phyloP scores from a whole-genome alignment of 2,329 filamentous ascomycete genomes.

The Alternaria incomplexa region DNA sequence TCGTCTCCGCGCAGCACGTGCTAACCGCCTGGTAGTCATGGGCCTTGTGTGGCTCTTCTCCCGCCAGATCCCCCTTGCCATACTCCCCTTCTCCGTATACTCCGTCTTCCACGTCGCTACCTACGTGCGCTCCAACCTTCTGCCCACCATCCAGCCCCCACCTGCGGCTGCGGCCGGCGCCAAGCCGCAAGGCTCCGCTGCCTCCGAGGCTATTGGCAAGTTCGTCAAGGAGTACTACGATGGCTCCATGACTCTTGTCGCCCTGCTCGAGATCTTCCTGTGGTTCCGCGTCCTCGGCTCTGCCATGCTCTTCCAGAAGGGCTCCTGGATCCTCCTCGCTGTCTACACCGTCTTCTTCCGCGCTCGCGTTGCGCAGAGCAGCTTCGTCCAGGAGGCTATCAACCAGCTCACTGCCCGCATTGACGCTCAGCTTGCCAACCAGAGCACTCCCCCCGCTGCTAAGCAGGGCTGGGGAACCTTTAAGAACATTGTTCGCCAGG shows the following conservation, averaged over 20 bases:
- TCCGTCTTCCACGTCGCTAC: slow-evolving; percentile 98
- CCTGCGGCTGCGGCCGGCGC: slow-evolving; percentile 58
- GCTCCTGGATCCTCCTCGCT: slow-evolving; percentile 85
- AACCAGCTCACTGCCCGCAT: slow-evolving; percentile 73
- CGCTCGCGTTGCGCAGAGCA: slow-evolving; percentile 86
- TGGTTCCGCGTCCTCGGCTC: slow-evolving; percentile 83
- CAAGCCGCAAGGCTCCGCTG: slow-evolving; percentile 64
- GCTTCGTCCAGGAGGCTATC: slow-evolving; percentile 87
- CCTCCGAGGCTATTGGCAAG: slow-evolving; percentile 82
- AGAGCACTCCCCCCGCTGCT: slow-evolving; percentile 81
- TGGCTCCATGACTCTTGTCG: slow-evolving; percentile 90
- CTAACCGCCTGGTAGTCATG: slow-evolving; percentile 68
- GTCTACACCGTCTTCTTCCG: slow-evolving; percentile 94
- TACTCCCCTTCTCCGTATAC: slow-evolving; percentile 95
- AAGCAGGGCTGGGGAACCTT: slow-evolving; percentile 80
- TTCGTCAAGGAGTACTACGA: slow-evolving; percentile 99
- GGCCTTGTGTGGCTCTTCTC: slow-evolving; percentile 93
- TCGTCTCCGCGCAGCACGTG: slow-evolving; percentile 16
- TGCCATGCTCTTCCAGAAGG: slow-evolving; percentile 84
- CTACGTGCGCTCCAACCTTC: slow-evolving; percentile 90
- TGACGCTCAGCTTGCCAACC: slow-evolving; percentile 82
- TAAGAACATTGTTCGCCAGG: slow-evolving; percentile 76
- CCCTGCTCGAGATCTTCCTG: slow-evolving; percentile 83
- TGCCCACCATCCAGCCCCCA: slow-evolving; percentile 81
- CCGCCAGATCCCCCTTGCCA: slow-evolving; percentile 85